Base-by-base conservation (phyloP, 306 rosid genomes). In the Citrullus colocynthis region DNA sequence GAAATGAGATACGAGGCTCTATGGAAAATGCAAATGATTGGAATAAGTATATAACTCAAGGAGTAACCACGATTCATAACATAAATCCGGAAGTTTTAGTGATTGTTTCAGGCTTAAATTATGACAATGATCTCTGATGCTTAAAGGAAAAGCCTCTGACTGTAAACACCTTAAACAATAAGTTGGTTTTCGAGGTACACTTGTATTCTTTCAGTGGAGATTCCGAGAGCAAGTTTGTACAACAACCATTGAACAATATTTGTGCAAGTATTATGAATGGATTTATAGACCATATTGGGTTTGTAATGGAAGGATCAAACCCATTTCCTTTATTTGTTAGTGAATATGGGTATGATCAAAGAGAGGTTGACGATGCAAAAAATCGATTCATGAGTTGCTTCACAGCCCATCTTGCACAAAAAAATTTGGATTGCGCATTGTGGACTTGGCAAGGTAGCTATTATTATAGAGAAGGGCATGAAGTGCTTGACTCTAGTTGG, bases 361-460 rank as follows among this genome's bases (percentile, higher is more conserved):
- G 20, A 1, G 83, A 83, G 11, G 76, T 1, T 2, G 13, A 78
- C 6, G 79, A 62, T 0, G 81, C 59, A 0, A 82, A 81, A 16
- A 84, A 84, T 45, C 70, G 79, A 15, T 88, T 36, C 67, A 5
- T 84, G 14, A 81, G 78, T 6, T 82, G 89, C 73, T 56, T 86
- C 10, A 79, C 82, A 4, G 52, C 91, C 2, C 85, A 89, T 42
- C 86, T 89, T 81, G 86, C 63, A 52, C 83, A 79, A 51, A 83
- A 78, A 41, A 88, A 88, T 62, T 73, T 88, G 75, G 91, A 86
- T 74, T 88, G 91, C 89, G 79, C 73, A 58, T 49, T 86, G 71
- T 86, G 93, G 93, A 82, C 88, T 21, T 86, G 80, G 57, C 81
- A 76, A 74, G 89, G 91, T 63, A 84, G 83, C 77, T 88, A 88